Base-by-base conservation (phyloP, 345 rosid species). In the Citrus mangshanensis region DNA sequence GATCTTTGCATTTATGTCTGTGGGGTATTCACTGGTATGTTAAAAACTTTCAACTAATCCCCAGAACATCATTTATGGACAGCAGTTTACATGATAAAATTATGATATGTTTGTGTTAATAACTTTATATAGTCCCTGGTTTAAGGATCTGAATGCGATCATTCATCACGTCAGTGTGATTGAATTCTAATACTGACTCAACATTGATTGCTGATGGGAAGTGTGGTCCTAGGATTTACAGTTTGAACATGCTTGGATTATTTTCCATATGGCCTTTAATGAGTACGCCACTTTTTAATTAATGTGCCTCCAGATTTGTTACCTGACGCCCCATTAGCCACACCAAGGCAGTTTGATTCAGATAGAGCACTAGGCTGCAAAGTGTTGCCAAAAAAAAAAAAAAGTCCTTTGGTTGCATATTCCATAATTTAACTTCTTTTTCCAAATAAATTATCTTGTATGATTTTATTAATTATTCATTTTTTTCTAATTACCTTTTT, bases 191-290 rank as follows among this genome's bases (percentile, higher is more conserved):
- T 59, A 19, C 21, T n/a, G 55, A 38, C 61, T 67, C 14, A 68
- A 66, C 61, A 59, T 59, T 67, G 49, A 72, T 46, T 73, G 76
- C 61, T 24, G 83, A 40, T 70, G 67, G 72, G 72, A 77, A 10
- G 25, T 66, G 79, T 81, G 80, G 74, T 85, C 80, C 77, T 82
- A 65, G 61, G 65, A n/a, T 75, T 74, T 40, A 42, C 51, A 14
- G 3, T 74, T 6, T 66, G 38, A 63, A 38, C 61, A 42, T 78
- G 75, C 49, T 72, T 78, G 37, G 67, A 58, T 83, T 61, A 60
- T 69, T 67, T 68, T 73, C 67, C 65, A 49, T 25, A 2, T 4
- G 34, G 34, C 5, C 34, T 4, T 32, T 32, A 32, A 32, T 32
- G 34, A 32, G 58, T 38, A 37, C 58, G 27, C 34, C 55, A 2